phyloP scores from a whole-genome alignment of 1,284 basidiomycete species.

The Austroboletus niveus region DNA sequence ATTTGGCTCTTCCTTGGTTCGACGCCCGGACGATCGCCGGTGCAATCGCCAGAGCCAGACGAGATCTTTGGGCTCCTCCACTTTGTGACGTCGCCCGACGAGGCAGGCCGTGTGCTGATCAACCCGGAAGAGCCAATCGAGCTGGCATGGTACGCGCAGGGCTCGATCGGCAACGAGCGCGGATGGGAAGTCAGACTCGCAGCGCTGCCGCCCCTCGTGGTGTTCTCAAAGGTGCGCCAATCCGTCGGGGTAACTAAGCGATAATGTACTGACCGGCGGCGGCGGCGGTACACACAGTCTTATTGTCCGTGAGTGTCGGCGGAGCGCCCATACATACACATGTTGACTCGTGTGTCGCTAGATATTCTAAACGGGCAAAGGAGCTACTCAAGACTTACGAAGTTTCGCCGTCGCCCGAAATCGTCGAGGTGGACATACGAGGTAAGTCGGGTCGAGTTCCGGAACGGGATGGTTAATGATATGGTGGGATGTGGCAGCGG shows the following conservation, averaged over 20 bases:
- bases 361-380: conserved; percentile 72
- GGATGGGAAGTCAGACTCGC: conserved; percentile 50
- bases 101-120: conserved; percentile 28
- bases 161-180: conserved; percentile 9
- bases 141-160: conserved; percentile 46
- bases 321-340: neutral
- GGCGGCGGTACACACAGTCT: conserved; percentile 38
- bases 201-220: conserved; percentile 60
- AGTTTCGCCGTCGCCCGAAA: conserved; percentile 63
- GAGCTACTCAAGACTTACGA: conserved; percentile 62
- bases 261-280: too few relatives aligned
- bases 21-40: too few relatives aligned
- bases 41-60: conserved; percentile 22
- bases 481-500: conserved; percentile 41
- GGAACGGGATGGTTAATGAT: neutral
- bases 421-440: conserved; percentile 75
- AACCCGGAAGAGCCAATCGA: conserved; percentile 45
- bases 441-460: conserved; percentile 33
- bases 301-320: conserved; percentile 62
- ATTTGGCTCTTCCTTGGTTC: conserved; percentile 29
- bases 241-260: neutral
- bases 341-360: conserved; percentile 22
- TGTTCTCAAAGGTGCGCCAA: conserved; percentile 73
- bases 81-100: conserved; percentile 51
- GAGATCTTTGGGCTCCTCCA: conserved; percentile 70